Evolutionary conservation across 2,329 filamentous ascomycete species (phyloP).

Genomic region (Penicillium rolfsii): DNA sequence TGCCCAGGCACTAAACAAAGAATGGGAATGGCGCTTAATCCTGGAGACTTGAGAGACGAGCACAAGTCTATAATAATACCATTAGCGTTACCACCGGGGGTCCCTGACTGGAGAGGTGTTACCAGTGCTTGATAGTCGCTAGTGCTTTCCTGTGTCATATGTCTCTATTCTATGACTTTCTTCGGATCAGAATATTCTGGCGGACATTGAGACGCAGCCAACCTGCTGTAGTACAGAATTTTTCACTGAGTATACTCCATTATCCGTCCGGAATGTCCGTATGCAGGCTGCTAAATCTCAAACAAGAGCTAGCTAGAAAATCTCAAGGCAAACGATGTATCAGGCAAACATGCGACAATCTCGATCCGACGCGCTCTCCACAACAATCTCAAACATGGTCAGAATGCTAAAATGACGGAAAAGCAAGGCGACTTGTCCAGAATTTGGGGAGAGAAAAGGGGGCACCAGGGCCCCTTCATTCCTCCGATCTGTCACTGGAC

Average conservation of each 20-base stretch:
- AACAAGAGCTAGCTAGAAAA: background rate
- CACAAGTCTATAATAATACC: background rate
- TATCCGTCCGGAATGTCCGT: too few relatives aligned
- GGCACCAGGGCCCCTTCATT: conserved; percentile 18
- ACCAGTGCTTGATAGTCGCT: background rate
- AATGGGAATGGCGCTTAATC: background rate
- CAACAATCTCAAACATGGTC: conserved; percentile 19
- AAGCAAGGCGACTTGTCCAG: conserved; percentile 4
- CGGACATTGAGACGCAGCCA: too few relatives aligned
- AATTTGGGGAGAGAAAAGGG: background rate
- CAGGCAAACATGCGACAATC: background rate
- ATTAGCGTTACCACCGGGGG: background rate
- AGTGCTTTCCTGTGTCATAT: background rate
- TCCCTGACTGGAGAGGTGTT: background rate
- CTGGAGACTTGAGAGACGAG: background rate
- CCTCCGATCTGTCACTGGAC: conserved; percentile 16
- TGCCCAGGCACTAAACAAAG: background rate
- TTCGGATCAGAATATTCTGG: background rate
- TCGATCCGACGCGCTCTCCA: conserved; percentile 6
- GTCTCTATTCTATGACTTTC: background rate
- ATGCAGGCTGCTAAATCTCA: background rate
- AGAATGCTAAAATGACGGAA: conserved; percentile 17
- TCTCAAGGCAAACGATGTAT: background rate
- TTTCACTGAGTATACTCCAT: too few relatives aligned
- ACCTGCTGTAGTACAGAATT: too few relatives aligned